These are phyloP conservation scores for Amphichorda felina DNA, from an alignment of 2,329 filamentous ascomycete genomes.

Conservation along the genomic window DNA sequence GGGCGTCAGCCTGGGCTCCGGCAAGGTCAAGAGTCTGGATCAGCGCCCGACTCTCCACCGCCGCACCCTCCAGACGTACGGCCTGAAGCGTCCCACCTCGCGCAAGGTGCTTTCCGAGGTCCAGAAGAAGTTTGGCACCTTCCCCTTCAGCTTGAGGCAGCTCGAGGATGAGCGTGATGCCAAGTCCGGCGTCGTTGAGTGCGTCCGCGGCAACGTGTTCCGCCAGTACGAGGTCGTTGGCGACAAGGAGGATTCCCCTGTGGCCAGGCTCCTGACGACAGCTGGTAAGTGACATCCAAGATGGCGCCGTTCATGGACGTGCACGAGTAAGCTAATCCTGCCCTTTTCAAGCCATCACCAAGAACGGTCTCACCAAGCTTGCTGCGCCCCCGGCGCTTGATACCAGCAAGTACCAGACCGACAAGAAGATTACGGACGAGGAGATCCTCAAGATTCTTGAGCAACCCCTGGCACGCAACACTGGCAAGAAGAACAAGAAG, in stretches of 20 bases:
- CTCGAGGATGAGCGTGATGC: slow-evolving; percentile 92
- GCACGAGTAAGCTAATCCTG: neutral
- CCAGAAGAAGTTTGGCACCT: slow-evolving; percentile 92
- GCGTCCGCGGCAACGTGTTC: slow-evolving; percentile 83
- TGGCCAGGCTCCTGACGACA: slow-evolving; percentile 81
- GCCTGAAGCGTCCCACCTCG: slow-evolving; percentile 86
- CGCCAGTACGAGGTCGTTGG: slow-evolving; percentile 94
- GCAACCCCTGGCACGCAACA: slow-evolving; percentile 74
- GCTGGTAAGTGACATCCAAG: slow-evolving; percentile 58
- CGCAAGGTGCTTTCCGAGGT: slow-evolving; percentile 88
- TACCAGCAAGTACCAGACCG: slow-evolving; percentile 73
- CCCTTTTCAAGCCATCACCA: slow-evolving; percentile 67
- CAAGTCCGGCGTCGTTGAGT: slow-evolving; percentile 93
- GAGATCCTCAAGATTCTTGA: slow-evolving; percentile 92
- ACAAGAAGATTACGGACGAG: slow-evolving; percentile 97
- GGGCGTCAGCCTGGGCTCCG: slow-evolving; percentile 78
- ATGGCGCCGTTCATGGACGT: neutral
- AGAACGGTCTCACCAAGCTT: slow-evolving; percentile 88
- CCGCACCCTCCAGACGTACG: slow-evolving; percentile 83
- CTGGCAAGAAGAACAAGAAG: slow-evolving; percentile 90
- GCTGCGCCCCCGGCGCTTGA: slow-evolving; percentile 67
- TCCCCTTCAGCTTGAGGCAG: slow-evolving; percentile 96
- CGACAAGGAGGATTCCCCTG: slow-evolving; percentile 78
- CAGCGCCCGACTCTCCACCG: slow-evolving; percentile 87
- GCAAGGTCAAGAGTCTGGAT: slow-evolving; percentile 88